phyloP scores from a whole-genome alignment of 2,329 filamentous ascomycete genomes.

The Westerdykella ornata region DNA sequence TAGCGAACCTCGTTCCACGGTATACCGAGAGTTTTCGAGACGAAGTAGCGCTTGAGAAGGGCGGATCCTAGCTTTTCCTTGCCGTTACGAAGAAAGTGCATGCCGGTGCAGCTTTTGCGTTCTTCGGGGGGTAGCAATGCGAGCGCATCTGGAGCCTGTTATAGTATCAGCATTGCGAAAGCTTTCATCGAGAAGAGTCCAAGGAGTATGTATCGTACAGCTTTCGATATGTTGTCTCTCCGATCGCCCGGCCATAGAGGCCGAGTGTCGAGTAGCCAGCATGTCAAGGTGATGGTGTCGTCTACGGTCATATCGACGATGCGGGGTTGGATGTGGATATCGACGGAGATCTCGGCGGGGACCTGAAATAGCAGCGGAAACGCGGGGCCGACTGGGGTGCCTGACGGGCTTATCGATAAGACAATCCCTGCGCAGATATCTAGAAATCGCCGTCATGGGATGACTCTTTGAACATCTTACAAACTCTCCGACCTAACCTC shows the following conservation, averaged over 20 bases:
- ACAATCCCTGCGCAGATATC: slow-evolving; percentile 1
- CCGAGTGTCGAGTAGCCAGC: slow-evolving; percentile 47
- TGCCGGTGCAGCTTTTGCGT: slow-evolving; percentile 52
- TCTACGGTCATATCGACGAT: neutral
- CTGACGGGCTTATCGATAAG: slow-evolving; percentile 13
- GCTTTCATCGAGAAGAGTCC: neutral
- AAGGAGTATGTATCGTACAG: slow-evolving; percentile 22
- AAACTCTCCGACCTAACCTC: too few relatives aligned
- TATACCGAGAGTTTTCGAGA: slow-evolving; percentile 52
- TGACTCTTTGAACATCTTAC: too few relatives aligned
- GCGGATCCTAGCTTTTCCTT: slow-evolving; percentile 67
- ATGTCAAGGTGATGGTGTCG: slow-evolving; percentile 28
- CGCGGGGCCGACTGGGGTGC: too few relatives aligned
- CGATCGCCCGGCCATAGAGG: slow-evolving; percentile 40
- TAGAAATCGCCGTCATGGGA: too few relatives aligned
- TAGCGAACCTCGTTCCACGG: slow-evolving; percentile 56
- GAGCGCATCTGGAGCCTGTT: slow-evolving; percentile 40
- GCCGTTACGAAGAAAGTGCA: slow-evolving; percentile 63
- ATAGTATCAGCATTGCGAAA: neutral
- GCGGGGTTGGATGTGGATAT: slow-evolving; percentile 1
- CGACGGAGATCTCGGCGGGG: neutral
- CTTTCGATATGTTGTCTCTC: slow-evolving; percentile 36
- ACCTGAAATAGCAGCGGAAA: too few relatives aligned
- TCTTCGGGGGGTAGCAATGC: slow-evolving; percentile 46
- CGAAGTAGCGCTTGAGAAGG: slow-evolving; percentile 65